Evolutionary conservation across 1,139 yeast genomes (phyloP).

Genomic region (Scheffersomyces cryptocercus): DNA sequence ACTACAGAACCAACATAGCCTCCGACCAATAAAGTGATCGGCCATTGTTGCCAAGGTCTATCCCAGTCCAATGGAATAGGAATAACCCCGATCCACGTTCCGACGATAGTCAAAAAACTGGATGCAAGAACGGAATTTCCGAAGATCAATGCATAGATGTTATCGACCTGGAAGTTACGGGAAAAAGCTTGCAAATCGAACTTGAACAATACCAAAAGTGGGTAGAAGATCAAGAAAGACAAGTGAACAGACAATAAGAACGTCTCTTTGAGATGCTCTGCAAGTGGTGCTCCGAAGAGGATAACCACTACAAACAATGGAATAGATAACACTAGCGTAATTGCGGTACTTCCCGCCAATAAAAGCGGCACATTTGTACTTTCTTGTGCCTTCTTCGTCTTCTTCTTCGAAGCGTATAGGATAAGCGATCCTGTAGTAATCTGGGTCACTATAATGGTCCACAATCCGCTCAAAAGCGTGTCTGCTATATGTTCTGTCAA

Average conservation of each 20-base stretch:
- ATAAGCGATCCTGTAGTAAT: background rate
- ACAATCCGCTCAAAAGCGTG: slow-evolving; percentile 30
- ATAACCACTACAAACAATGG: slow-evolving; percentile 56
- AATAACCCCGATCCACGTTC: slow-evolving; percentile 90
- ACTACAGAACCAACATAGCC: slow-evolving; percentile 68
- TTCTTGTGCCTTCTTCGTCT: slow-evolving; percentile 16
- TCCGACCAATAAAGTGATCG: slow-evolving; percentile 86
- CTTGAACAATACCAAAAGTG: slow-evolving; percentile 62
- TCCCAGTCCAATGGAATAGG: slow-evolving; percentile 99
- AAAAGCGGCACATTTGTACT: slow-evolving; percentile 34
- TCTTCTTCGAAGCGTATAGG: slow-evolving; percentile 9
- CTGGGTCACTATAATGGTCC: slow-evolving; percentile 16
- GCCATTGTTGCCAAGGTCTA: slow-evolving; percentile 97
- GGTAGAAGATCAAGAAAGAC: slow-evolving; percentile 61
- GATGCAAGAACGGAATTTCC: slow-evolving; percentile 40
- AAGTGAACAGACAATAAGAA: slow-evolving; percentile 65
- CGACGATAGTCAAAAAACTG: slow-evolving; percentile 57
- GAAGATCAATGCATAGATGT: slow-evolving; percentile 24
- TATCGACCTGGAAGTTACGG: slow-evolving; percentile 22
- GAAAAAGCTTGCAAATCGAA: slow-evolving; percentile 45
- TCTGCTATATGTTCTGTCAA: slow-evolving; percentile 29
- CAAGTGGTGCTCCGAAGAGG: slow-evolving; percentile 86
- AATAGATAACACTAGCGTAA: slow-evolving; percentile 47
- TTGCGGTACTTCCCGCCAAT: slow-evolving; percentile 35
- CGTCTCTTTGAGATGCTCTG: slow-evolving; percentile 58